Evolutionary conservation across 2,329 filamentous ascomycete genomes (phyloP).

Genomic region (Didymella glomerata): DNA sequence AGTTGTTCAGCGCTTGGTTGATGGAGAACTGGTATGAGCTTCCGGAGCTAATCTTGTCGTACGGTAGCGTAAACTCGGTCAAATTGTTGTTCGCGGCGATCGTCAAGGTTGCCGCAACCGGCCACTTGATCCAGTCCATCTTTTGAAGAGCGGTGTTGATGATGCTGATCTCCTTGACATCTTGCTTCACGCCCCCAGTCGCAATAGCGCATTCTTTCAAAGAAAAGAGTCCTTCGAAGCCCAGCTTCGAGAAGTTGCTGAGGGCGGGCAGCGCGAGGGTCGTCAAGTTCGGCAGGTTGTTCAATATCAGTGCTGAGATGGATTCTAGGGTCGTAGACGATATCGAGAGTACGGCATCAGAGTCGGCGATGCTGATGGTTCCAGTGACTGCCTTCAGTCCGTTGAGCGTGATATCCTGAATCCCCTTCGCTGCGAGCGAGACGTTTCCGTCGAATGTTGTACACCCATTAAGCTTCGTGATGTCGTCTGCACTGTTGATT

Average conservation of each 20-base stretch:
- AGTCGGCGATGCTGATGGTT: slow-evolving; percentile 26
- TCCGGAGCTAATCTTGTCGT: slow-evolving; percentile 26
- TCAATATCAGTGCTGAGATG: slow-evolving; percentile 25
- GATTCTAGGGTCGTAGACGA: slow-evolving; percentile 27
- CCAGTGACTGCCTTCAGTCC: slow-evolving; percentile 26
- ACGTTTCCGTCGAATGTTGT: slow-evolving; percentile 29
- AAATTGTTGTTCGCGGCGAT: slow-evolving; percentile 31
- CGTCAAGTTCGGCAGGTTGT: slow-evolving; percentile 31
- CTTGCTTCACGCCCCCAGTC: slow-evolving; percentile 12
- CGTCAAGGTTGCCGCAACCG: slow-evolving; percentile 25
- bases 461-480: slow-evolving; percentile 27
- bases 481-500: slow-evolving; percentile 29
- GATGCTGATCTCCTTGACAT: slow-evolving; percentile 31
- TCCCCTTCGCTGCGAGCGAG: slow-evolving; percentile 28
- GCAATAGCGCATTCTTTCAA: slow-evolving; percentile 26
- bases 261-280: slow-evolving; percentile 29
- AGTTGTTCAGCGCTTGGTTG: slow-evolving; percentile 21
- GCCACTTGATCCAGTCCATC: slow-evolving; percentile 36
- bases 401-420: slow-evolving; percentile 27
- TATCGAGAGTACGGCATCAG: slow-evolving; percentile 24
- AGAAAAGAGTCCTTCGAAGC: slow-evolving; percentile 20
- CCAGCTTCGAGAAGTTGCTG: slow-evolving; percentile 26
- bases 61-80: slow-evolving; percentile 23
- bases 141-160: slow-evolving; percentile 27
- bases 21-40: slow-evolving; percentile 24